Evolutionary conservation across 805 yeast species (phyloP).

Genomic region (Cyberlindnera sargentensis): DNA sequence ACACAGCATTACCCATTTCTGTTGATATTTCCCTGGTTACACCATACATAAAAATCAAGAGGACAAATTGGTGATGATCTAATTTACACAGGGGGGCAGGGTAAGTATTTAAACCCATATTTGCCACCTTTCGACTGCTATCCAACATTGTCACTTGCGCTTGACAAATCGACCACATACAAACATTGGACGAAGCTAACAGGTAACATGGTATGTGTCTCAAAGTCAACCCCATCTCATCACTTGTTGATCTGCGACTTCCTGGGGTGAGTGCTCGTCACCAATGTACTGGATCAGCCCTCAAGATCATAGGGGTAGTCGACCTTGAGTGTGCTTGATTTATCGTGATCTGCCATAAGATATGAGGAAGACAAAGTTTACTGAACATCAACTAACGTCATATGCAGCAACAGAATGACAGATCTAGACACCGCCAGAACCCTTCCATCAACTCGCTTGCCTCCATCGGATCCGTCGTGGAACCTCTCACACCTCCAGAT

Average conservation of each 20-base stretch:
- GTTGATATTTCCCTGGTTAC: constrained; percentile 19
- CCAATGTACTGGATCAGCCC: too few relatives aligned
- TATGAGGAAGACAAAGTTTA: too few relatives aligned
- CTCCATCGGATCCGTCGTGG: constrained; percentile 38
- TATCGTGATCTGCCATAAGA: too few relatives aligned
- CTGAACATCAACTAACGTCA: too few relatives aligned
- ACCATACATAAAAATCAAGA: constrained; percentile 11
- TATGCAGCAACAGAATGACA: constrained; percentile 12
- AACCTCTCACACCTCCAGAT: constrained; percentile 47
- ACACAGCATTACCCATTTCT: constrained; percentile 3
- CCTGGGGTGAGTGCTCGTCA: too few relatives aligned
- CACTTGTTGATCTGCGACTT: neutral
- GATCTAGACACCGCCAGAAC: constrained; percentile 19
- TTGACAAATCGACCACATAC: too few relatives aligned
- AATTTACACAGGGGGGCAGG: constrained; percentile 1
- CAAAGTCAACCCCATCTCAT: neutral
- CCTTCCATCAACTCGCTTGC: constrained; percentile 30
- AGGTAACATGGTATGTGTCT: constrained; percentile 4
- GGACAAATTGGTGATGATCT: constrained; percentile 4
- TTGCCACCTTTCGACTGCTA: constrained; percentile 1
- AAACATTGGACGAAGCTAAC: too few relatives aligned
- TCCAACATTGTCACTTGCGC: too few relatives aligned
- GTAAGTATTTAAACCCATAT: constrained; percentile 11
- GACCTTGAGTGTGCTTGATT: too few relatives aligned
- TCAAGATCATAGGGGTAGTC: too few relatives aligned